Base-by-base conservation (phyloP, 495 filamentous ascomycete species). In the Bombardia bombarda region DNA sequence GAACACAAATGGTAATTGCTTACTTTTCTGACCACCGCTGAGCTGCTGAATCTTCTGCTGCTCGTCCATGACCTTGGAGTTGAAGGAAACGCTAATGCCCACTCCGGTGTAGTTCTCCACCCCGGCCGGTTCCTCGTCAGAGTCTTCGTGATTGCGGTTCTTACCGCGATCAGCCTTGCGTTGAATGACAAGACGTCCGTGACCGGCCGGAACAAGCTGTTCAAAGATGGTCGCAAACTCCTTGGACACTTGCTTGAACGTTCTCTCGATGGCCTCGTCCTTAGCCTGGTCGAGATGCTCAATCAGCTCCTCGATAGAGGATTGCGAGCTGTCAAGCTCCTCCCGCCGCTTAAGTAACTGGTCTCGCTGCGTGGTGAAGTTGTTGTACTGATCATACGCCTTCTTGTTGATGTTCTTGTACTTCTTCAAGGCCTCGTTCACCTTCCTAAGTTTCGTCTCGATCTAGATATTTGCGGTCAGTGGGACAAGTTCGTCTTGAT, bases 371-470 rank as follows among this genome's bases (percentile, higher is more conserved):
- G 80, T 84, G 16, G 90, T 96, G 64, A 97, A 97, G 63, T 80
- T 93, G 66, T 88, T 90, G 72, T 96, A 97, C 62, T 99, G 92
- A 62, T 99, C 93, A 49, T 96, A 94, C 0, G 92, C 92, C 62
- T 99, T 99, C 68, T 97, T 99, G 75, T 99, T 99, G 57, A 99
- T 87, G 54, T 95, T 86, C 25, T 84, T 84, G 69, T 90, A 97
- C 58, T 96, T 95, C 66, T 97, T 97, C 32, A 99, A 72, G 0
- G 82, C 77, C 45, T 95, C 87, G 54, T 95, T 95, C 61, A 90
- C 86, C 60, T 92, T 95, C 63, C 92, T 84, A 7, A 98, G 78
- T 18, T 83, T 82, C 52, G 83, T 81, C n/a, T 87, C 80, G 19
- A 95, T 80, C 74, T 83, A 50, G 7, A 28, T 25, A 9, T 13